Conservation (phyloP, 78 protist genomes). For the Neovahlkampfia damariscottae region DNA sequence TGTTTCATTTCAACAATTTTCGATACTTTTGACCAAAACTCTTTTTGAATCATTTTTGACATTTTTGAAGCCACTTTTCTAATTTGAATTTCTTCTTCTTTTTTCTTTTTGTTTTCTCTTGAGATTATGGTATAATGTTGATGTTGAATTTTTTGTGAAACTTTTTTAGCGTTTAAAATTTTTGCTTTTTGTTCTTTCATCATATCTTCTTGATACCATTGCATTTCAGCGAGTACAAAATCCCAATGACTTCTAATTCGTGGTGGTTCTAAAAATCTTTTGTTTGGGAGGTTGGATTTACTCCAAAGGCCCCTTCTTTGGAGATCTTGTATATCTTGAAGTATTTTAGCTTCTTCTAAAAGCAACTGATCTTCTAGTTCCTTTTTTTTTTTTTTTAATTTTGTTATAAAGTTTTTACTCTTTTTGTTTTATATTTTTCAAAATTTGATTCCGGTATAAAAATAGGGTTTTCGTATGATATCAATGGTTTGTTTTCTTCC, state of each 20-base stretch:
- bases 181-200: constrained; percentile 29
- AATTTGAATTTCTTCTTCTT: neutral
- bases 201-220: constrained; percentile 55
- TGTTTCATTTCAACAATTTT: neutral
- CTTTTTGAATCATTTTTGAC: neutral
- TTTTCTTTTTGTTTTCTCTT: neutral
- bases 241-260: constrained; percentile 64
- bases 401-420: too few species aligned
- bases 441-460: too few species aligned
- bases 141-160: constrained; percentile 3
- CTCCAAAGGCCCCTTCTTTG: too few species aligned
- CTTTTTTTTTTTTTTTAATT: too few species aligned
- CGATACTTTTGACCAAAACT: neutral
- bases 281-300: too few species aligned
- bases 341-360: too few species aligned
- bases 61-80: neutral
- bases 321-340: too few species aligned
- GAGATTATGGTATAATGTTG: neutral
- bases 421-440: too few species aligned
- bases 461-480: too few species aligned
- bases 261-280: constrained; percentile 42
- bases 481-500: too few species aligned
- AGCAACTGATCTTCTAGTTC: too few species aligned
- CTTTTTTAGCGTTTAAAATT: constrained; percentile 17
- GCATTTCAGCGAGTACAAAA: constrained; percentile 56